Evolutionary conservation across 306 rosid genomes (phyloP), one percentile per base, ranked within the genome.

Genomic region (Sphenostylis stenocarpa): DNA sequence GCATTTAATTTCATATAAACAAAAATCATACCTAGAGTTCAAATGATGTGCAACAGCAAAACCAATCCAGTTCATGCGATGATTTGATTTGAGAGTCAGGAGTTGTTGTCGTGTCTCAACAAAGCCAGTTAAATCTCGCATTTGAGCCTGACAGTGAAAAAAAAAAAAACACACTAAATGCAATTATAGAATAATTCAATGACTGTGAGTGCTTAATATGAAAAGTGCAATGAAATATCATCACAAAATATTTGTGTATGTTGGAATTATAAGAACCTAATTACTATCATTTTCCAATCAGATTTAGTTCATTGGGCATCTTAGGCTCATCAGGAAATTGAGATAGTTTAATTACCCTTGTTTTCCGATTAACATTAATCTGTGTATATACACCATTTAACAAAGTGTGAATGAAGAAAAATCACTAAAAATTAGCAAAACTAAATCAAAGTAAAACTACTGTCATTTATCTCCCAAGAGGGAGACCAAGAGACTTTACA

Each of bases 21-120:
- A 31, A 69, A 47, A 77, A 29, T 41, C 84, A 70, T 94, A 94
- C 98, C 89, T 87, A 68, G 90, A 84, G 85, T 94, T 91, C 90
- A 94, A 85, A 82, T 94, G 98, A 79, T 94, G 97, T 29, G 98
- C 61, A 85, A 94, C 97, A 68, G 98, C 85, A 89, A 94, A 94
- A 49, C 98, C 98, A 84, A 94, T 91, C 98, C 98, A 94, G 83
- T 94, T 94, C 98, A 91, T 94, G 84, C 98, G 98, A 83, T 94
- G 98, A 80, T 90, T 94, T 75, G 98, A 86, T 83, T 94, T 94
- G 78, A 94, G 88, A 16, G 91, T 87, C 86, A 94, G 76, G 77
- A 94, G 98, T 72, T 90, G 94, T 65, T 90, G 97, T 29, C 98
- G 82, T 43, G 98, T 91, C 85, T 94, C 95, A 84, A 94, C 97